These are phyloP conservation scores for Polytolypa hystricis DNA, from an alignment of 2,329 filamentous ascomycete species.

Conservation along the genomic window DNA sequence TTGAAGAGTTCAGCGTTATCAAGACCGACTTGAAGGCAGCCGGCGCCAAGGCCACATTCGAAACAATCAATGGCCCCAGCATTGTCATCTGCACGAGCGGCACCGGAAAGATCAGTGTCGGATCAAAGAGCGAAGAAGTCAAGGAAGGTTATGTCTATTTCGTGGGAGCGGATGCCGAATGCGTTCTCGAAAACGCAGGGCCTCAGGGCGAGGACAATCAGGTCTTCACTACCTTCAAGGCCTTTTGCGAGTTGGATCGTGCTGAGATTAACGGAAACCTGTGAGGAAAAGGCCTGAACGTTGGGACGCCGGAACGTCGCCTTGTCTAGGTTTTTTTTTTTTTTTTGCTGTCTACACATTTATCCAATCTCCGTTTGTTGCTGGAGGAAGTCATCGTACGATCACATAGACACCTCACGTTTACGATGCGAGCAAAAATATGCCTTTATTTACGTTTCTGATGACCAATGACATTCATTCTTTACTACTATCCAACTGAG, in stretches of 20 bases:
- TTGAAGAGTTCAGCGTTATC: slow-evolving; percentile 89
- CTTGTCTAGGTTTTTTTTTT: not conserved
- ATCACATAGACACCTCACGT: no score
- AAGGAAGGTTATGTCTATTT: slow-evolving; percentile 67
- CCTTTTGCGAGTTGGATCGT: slow-evolving; percentile 72
- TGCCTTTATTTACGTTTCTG: no score
- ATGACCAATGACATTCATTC: no score
- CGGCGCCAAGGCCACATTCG: slow-evolving; percentile 77
- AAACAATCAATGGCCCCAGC: slow-evolving; percentile 75
- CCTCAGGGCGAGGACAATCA: slow-evolving; percentile 40
- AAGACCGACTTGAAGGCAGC: slow-evolving; percentile 59
- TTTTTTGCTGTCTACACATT: not conserved
- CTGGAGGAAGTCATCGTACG: not conserved
- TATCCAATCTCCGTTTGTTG: not conserved
- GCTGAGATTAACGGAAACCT: slow-evolving; percentile 29
- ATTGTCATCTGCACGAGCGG: slow-evolving; percentile 86
- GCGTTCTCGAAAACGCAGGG: slow-evolving; percentile 58
- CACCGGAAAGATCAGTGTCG: slow-evolving; percentile 72
- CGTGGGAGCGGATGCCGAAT: slow-evolving; percentile 77
- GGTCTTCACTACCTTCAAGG: slow-evolving; percentile 79
- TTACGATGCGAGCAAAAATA: no score
- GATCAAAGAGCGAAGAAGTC: slow-evolving; percentile 60
- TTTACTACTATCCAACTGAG: no score
- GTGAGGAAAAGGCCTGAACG: slow-evolving; percentile 10
- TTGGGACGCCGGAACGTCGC: no score